These are phyloP conservation scores for Chionographis japonica DNA, from an alignment of 106 monocot genomes.

Conservation along the genomic window DNA sequence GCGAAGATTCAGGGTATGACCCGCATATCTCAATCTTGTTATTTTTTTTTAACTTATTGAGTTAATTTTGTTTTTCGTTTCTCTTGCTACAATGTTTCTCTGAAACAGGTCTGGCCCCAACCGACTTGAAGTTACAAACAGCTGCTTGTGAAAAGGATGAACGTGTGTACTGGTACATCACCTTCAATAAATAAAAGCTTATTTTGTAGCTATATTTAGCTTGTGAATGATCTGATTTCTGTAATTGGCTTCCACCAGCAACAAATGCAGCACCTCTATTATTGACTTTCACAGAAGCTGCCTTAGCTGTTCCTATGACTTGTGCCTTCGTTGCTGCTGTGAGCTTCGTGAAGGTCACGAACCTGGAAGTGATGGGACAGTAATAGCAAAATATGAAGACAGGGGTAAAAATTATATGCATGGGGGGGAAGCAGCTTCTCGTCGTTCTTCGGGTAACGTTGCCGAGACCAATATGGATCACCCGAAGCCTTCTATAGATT, in stretches of 20 bases:
- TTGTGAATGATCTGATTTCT: background rate
- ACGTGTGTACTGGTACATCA: constrained; percentile 52
- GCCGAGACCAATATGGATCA: background rate
- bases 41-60: background rate
- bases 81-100: constrained; percentile 3
- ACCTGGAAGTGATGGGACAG: constrained; percentile 36
- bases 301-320: constrained; percentile 46
- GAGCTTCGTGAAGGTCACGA: constrained; percentile 54
- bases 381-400: constrained; percentile 13
- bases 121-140: constrained; percentile 32
- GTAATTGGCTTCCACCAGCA: constrained; percentile 27
- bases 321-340: constrained; percentile 56
- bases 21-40: background rate
- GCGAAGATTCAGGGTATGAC: constrained; percentile 52
- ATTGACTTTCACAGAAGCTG: constrained; percentile 75
- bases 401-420: constrained; percentile 45
- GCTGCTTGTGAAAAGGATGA: constrained; percentile 46
- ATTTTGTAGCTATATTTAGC: background rate
- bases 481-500: constrained; percentile 5
- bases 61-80: background rate
- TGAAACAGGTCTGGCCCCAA: constrained; percentile 23
- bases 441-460: background rate
- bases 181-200: background rate
- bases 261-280: constrained; percentile 63
- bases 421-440: constrained; percentile 10